phyloP scores from a whole-genome alignment of 2,329 filamentous ascomycete species.

The Phyllosticta ampelicida region DNA sequence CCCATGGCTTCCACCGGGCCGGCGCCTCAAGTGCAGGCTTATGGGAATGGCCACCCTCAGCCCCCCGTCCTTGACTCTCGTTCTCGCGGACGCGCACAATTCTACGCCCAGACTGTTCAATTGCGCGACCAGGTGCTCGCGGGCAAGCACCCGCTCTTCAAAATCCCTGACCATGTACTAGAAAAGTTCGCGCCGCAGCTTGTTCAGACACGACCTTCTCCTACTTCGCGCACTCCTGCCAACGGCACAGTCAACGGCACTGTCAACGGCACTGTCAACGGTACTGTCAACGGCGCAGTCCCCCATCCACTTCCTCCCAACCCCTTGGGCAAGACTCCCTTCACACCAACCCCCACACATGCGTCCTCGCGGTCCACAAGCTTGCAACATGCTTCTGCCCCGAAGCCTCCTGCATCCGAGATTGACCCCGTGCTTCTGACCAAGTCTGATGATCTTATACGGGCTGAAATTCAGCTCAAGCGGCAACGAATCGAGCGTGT shows the following conservation, averaged over 20 bases:
- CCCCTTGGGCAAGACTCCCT: conserved; percentile 3
- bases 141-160: conserved; percentile 58
- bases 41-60: conserved; percentile 23
- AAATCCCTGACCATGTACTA: conserved; percentile 44
- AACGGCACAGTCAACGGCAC: conserved; percentile 7
- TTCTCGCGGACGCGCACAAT: conserved; percentile 35
- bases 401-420: conserved; percentile 47
- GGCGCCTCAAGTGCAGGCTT: conserved; percentile 19
- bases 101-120: conserved; percentile 67
- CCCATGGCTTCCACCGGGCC: conserved; percentile 10
- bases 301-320: conserved; percentile 1
- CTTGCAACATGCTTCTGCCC: neutral
- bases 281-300: conserved; percentile 1
- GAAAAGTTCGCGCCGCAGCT: conserved; percentile 26
- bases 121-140: conserved; percentile 73
- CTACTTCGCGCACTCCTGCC: conserved; percentile 15
- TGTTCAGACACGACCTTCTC: neutral
- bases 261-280: conserved; percentile 7
- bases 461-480: conserved; percentile 69
- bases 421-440: conserved; percentile 76
- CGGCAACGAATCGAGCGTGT: conserved; percentile 69
- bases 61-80: conserved; percentile 10
- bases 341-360: conserved; percentile 15
- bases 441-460: conserved; percentile 75
- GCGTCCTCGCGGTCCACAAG: conserved; percentile 8